phyloP scores from a whole-genome alignment of 2,329 filamentous ascomycete species.

The Ophiocordyceps australis region DNA sequence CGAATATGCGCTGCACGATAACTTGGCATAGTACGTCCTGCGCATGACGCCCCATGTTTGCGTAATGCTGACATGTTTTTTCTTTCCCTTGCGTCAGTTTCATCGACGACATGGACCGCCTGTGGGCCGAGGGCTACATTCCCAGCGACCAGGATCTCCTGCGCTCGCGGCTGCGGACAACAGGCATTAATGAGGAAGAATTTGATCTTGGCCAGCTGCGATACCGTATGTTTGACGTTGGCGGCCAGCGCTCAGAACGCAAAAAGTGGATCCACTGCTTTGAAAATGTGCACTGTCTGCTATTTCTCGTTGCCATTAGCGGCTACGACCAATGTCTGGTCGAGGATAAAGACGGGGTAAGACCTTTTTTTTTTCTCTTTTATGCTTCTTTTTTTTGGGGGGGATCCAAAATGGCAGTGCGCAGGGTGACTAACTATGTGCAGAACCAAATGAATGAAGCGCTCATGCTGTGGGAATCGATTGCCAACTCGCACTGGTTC shows the following conservation, averaged over 20 bases:
- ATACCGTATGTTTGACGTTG: slow-evolving; percentile 95
- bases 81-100: slow-evolving; percentile 37
- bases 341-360: slow-evolving; percentile 49
- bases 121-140: slow-evolving; percentile 80
- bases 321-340: slow-evolving; percentile 94
- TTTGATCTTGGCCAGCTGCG: slow-evolving; percentile 91
- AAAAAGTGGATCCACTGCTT: slow-evolving; percentile 99
- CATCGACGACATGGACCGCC: slow-evolving; percentile 87
- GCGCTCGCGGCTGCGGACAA: slow-evolving; percentile 91
- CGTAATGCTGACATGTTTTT: no score
- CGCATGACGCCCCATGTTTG: no score
- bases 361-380: no score
- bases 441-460: slow-evolving; percentile 91
- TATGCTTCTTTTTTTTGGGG: no score
- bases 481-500: slow-evolving; percentile 81
- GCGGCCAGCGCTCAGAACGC: slow-evolving; percentile 85
- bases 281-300: slow-evolving; percentile 91
- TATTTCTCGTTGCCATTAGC: slow-evolving; percentile 92
- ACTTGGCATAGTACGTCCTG: slow-evolving; percentile 65
- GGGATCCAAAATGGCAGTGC: no score
- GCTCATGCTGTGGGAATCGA: slow-evolving; percentile 70
- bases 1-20: slow-evolving; percentile 92
- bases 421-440: slow-evolving; percentile 20
- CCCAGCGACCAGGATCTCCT: slow-evolving; percentile 92
- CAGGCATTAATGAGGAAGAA: slow-evolving; percentile 89